These are phyloP conservation scores for Lactifluus subvellereus DNA, from an alignment of 768 basidiomycete species.

Conservation along the genomic window DNA sequence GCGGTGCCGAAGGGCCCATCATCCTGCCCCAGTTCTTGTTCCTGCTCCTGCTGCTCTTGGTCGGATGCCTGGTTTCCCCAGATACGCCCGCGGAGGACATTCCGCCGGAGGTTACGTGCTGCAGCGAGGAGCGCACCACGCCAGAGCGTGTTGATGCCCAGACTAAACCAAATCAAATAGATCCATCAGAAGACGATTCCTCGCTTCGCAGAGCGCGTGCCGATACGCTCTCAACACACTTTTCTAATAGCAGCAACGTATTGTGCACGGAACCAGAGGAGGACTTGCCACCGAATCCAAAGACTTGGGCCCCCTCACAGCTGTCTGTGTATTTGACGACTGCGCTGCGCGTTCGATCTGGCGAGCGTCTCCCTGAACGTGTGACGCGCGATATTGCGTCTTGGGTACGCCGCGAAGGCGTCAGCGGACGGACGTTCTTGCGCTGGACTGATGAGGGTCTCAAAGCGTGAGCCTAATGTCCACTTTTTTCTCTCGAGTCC, in stretches of 20 bases:
- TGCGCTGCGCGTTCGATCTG: slow-evolving; percentile 35
- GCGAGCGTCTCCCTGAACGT: slow-evolving; percentile 33
- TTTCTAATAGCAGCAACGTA: slow-evolving; percentile 33
- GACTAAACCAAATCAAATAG: slow-evolving; percentile 29
- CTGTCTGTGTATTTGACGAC: slow-evolving; percentile 48
- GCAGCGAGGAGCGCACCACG: slow-evolving; percentile 46
- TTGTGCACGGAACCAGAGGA: slow-evolving; percentile 24
- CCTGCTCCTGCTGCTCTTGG: slow-evolving; percentile 8
- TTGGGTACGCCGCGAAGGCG: slow-evolving; percentile 44
- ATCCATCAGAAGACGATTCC: slow-evolving; percentile 26
- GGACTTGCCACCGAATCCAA: slow-evolving; percentile 52
- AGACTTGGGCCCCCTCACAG: slow-evolving; percentile 56
- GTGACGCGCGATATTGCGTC: slow-evolving; percentile 44
- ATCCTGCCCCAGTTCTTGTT: slow-evolving; percentile 7
- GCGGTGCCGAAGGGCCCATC: slow-evolving; percentile 28
- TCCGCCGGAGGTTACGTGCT: slow-evolving; percentile 51
- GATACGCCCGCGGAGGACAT: slow-evolving; percentile 52
- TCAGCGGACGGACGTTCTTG: slow-evolving; percentile 56
- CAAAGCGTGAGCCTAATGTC: slow-evolving; percentile 39
- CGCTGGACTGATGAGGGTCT: slow-evolving; percentile 47
- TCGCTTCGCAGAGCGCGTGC: slow-evolving; percentile 32
- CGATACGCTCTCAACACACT: slow-evolving; percentile 44
- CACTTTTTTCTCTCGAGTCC: slow-evolving; percentile 17
- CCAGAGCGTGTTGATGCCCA: slow-evolving; percentile 48
- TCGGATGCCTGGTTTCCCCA: slow-evolving; percentile 35